phyloP scores from a whole-genome alignment of 2,329 filamentous ascomycete genomes.

The Fonsecaea pugnacius region DNA sequence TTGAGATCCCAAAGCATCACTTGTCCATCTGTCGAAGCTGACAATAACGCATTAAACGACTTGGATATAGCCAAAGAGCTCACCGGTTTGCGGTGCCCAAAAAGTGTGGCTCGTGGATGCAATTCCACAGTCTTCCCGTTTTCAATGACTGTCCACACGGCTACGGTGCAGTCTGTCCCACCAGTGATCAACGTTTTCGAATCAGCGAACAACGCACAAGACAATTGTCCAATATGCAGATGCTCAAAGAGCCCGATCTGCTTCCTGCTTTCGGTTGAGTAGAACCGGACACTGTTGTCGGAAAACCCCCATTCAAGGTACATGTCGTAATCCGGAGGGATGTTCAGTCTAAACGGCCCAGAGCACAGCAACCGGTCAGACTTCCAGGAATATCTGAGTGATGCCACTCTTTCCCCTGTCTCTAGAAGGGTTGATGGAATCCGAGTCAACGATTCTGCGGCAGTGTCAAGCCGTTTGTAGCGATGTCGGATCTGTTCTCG shows the following conservation, averaged over 20 bases:
- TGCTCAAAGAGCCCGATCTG: slow-evolving; percentile 90
- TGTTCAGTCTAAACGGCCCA: slow-evolving; percentile 81
- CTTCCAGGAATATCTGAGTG: slow-evolving; percentile 76
- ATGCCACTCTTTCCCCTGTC: slow-evolving; percentile 77
- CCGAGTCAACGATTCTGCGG: slow-evolving; percentile 74
- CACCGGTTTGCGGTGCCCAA: slow-evolving; percentile 86
- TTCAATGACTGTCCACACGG: slow-evolving; percentile 73
- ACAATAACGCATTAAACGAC: slow-evolving; percentile 85
- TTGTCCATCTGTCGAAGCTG: slow-evolving; percentile 78
- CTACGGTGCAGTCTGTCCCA: slow-evolving; percentile 88
- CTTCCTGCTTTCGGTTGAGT: slow-evolving; percentile 79
- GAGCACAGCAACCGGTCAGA: slow-evolving; percentile 82
- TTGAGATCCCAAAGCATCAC: slow-evolving; percentile 95
- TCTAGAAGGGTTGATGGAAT: slow-evolving; percentile 70
- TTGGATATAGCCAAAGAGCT: slow-evolving; percentile 82
- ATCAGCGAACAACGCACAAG: slow-evolving; percentile 81
- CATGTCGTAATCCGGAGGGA: slow-evolving; percentile 84
- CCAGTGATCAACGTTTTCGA: slow-evolving; percentile 89
- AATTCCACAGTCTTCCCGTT: slow-evolving; percentile 75
- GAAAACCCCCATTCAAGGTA: slow-evolving; percentile 96
- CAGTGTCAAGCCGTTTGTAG: slow-evolving; percentile 73
- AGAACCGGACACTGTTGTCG: slow-evolving; percentile 91
- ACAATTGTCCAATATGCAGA: slow-evolving; percentile 87
- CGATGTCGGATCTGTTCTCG: slow-evolving; percentile 71
- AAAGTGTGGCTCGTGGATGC: slow-evolving; percentile 76